Evolutionary conservation across 1,284 basidiomycete species (phyloP).

Genomic region (Puccinia polysora): DNA sequence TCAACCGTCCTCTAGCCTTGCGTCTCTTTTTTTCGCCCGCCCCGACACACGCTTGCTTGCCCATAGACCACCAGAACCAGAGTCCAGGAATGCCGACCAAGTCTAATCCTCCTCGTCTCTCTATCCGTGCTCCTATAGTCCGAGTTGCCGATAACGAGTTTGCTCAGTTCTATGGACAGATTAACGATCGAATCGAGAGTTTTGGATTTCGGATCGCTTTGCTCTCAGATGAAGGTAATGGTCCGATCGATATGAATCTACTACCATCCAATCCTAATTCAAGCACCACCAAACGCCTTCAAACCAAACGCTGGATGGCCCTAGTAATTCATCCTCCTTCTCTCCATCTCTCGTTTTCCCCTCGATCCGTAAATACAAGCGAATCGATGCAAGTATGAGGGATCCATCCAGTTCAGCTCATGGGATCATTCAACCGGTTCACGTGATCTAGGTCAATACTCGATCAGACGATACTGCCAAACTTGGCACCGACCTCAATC

Average conservation of each 20-base stretch:
- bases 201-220: constrained; percentile 31
- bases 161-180: constrained; percentile 13
- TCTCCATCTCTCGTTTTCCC: neutral
- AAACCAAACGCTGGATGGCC: constrained; percentile 28
- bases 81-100: neutral
- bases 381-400: too few species aligned
- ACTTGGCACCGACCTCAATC: constrained; percentile 22
- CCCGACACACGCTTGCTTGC: neutral
- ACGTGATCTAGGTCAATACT: constrained; percentile 17
- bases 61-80: neutral
- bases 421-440: neutral
- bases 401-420: too few species aligned
- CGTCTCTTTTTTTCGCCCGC: neutral
- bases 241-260: constrained; percentile 22
- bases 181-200: constrained; percentile 19
- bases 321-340: neutral
- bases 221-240: constrained; percentile 20
- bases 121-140: neutral
- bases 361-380: too few species aligned
- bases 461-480: constrained; percentile 21
- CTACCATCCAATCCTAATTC: neutral
- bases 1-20: neutral
- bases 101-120: neutral
- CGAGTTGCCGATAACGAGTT: constrained; percentile 14
- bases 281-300: neutral